Percentiles rank a stretch among this genome's conserved stretches.
phyloP scores from a whole-genome alignment of 2,329 filamentous ascomycete genomes.

The Ampelomyces quisqualis region DNA sequence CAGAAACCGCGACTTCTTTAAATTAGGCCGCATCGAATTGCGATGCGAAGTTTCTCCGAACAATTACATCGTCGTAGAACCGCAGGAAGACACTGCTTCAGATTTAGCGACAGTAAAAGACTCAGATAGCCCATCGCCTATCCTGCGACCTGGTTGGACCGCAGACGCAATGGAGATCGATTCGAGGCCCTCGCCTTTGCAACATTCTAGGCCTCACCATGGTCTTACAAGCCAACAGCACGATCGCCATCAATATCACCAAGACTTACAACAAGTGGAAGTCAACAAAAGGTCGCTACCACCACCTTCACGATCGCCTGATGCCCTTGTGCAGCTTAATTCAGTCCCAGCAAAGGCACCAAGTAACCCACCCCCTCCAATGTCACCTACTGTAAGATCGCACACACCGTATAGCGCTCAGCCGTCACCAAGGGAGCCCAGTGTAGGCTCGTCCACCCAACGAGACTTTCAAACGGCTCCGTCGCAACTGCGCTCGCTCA shows the following conservation, averaged over 20 bases:
- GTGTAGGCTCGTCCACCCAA: slow-evolving; percentile 15
- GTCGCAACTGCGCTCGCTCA: slow-evolving; percentile 14
- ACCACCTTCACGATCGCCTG: slow-evolving; percentile 22
- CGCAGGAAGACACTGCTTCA: slow-evolving; percentile 24
- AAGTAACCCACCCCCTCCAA: slow-evolving; percentile 14
- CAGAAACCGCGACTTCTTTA: slow-evolving; percentile 44
- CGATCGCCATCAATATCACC: slow-evolving; percentile 19
- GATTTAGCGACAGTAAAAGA: slow-evolving; percentile 21
- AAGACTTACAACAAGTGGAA: slow-evolving; percentile 22
- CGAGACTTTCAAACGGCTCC: slow-evolving; percentile 17
- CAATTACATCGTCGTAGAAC: slow-evolving; percentile 29
- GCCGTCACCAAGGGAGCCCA: slow-evolving; percentile 15
- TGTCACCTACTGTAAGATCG: slow-evolving; percentile 20
- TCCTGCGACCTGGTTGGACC: slow-evolving; percentile 2
- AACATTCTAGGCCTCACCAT: slow-evolving; percentile 20
- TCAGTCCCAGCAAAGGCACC: slow-evolving; percentile 18
- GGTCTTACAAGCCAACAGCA: slow-evolving; percentile 16
- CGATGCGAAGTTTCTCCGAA: slow-evolving; percentile 35
- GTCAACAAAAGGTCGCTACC: slow-evolving; percentile 20
- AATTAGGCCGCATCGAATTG: slow-evolving; percentile 43
- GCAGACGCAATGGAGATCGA: slow-evolving; percentile 35
- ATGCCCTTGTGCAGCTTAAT: slow-evolving; percentile 13
- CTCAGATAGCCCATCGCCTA: slow-evolving; percentile 19
- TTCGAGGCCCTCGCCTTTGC: slow-evolving; percentile 21
- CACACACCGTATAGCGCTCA: slow-evolving; percentile 18